Base-by-base conservation (phyloP, 2,329 filamentous ascomycete species). In the Xylariaceae sp. region DNA sequence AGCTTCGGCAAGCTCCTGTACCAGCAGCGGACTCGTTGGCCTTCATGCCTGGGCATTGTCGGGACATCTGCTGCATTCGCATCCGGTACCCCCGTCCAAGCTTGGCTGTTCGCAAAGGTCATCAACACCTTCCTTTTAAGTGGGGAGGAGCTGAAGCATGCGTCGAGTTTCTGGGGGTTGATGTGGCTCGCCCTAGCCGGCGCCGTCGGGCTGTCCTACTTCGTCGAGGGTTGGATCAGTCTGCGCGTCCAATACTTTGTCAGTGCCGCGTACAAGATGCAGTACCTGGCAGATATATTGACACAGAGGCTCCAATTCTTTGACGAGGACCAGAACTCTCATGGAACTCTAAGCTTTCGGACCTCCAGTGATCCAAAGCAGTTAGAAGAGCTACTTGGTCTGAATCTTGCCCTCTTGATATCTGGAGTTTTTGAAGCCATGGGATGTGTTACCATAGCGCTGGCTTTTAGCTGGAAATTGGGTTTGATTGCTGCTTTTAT, bases 401-500 rank as follows among this genome's bases (percentile, higher is more conserved):
- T 74, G 38, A 80, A 82, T 54, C 73, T 82, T 68, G 71, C 78
- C 1, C 69, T 85, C 46, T 69, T 77, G 3, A 67, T 69, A 38
- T 74, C 81, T 15, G 78, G 80, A 1, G 52, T 83, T 9, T 79
- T 86, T 56, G 81, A 76, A 39, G 62, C 88, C 3, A 48, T 76
- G 3, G 83, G 82, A 0, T 80, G 76, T 8, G 63, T 85, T 9
- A 65, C 72, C 35, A 81, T 89, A 35, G 72, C 81, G 1, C 86
- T 87, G 48, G 66, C 71, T 2, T 86, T 83, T 56, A 81, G 81
- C 1, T 89, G 85, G 85, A 88, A 87, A 57, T 67, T 89, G 4
- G 77, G 79, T 0, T 63, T 87, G 0, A 78, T 89, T 0, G 72
- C 75, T 0, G 63, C 79, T 7, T 82, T 78, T 51, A 76, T 82